These are phyloP conservation scores for Colletotrichum destructivum DNA, from an alignment of 2,329 filamentous ascomycete genomes.

Conservation along the genomic window DNA sequence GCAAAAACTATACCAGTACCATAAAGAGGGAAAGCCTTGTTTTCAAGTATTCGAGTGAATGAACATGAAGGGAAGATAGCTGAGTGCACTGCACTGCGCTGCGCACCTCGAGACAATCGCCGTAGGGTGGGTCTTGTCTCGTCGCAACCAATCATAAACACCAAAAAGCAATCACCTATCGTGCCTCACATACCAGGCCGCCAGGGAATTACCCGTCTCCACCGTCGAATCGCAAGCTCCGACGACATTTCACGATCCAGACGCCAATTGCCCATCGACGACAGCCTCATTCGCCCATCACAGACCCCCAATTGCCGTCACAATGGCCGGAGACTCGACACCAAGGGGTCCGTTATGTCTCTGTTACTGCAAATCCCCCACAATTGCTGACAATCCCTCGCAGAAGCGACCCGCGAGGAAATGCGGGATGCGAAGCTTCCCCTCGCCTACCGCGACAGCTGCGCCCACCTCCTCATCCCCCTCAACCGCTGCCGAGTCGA, in stretches of 20 bases:
- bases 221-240: conserved; percentile 42
- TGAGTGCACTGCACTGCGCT: too few relatives aligned
- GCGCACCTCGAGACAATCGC: too few relatives aligned
- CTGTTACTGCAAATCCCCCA: neutral
- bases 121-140: neutral
- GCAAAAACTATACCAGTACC: too few relatives aligned
- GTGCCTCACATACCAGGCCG: conserved; percentile 33
- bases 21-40: too few relatives aligned
- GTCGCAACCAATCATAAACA: conserved; percentile 13
- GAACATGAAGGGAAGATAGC: too few relatives aligned
- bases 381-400: conserved; percentile 18
- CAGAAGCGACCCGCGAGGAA: conserved; percentile 82
- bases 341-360: conserved; percentile 32
- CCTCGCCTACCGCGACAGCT: conserved; percentile 93
- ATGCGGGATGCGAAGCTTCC: conserved; percentile 94
- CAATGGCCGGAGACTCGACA: conserved; percentile 43
- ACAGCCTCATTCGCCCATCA: conserved; percentile 37
- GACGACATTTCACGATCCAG: conserved; percentile 39
- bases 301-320: conserved; percentile 38
- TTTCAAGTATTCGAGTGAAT: too few relatives aligned
- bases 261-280: conserved; percentile 35
- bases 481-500: conserved; percentile 95
- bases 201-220: conserved; percentile 31
- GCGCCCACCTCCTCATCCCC: conserved; percentile 93
- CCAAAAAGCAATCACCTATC: conserved; percentile 14